Evolutionary conservation across 371 early-diverging fungal genomes (phyloP), one percentile per base, ranked within the genome.

Genomic region (Mucor saturninus): DNA sequence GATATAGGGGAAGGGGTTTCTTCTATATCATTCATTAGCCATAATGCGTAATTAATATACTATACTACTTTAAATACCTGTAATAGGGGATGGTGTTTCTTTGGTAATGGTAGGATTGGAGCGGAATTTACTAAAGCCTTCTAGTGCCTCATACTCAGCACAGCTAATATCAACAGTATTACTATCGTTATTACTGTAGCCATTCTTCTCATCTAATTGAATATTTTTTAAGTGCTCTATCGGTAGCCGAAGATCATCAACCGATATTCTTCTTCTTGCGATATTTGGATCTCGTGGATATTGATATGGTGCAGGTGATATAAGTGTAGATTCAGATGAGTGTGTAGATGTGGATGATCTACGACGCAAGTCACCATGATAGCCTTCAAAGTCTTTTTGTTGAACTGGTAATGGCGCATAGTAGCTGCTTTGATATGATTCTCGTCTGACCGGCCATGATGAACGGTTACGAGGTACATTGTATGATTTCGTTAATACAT

Each of bases 101-200:
- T 2, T 7, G 31, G 58, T 32, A 26, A 56, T 56, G n/a, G 55
- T 58, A 14, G 64, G 45, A 14, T 40, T 51, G 3, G 64, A 46
- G 51, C 60, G 65, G 37, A 79, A 75, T 32, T 69, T 69, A 10
- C 75, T 71, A 58, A 80, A 70, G 2, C 77, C 80, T 72, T 80
- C 69, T 8, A 80, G 56, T 26, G 80, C 80, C 56, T 80, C 77
- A 50, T 72, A 77, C 59, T 80, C 80, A 40, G 77, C 80, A 8
- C 67, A 35, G 0, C 76, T 76, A 4, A 79, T 72, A 64, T 76
- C 76, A 5, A 74, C 66, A 10, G 68, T 53, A 15, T 55, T 38
- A 39, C 58, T 32, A 32, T 31, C 3, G 2, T 11, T 53, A 21
- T 56, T 29, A 37, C 7, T 21, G 14, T 40, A 3, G 13, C 21